Evolutionary conservation across 1,284 basidiomycete species (phyloP), one percentile per base, ranked within the genome.

Genomic region (Ceratobasidium sp.): DNA sequence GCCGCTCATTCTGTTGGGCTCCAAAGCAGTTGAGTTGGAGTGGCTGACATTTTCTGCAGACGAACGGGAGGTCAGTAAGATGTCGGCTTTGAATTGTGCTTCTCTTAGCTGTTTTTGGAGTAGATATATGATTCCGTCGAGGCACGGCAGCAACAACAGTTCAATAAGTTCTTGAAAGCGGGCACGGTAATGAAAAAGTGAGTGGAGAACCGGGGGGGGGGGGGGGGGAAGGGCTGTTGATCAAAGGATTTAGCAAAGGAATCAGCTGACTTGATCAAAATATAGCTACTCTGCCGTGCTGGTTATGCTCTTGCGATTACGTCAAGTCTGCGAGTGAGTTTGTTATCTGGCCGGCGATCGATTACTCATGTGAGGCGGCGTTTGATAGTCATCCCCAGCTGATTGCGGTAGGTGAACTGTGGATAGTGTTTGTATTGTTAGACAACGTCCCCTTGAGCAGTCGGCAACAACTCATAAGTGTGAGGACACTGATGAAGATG

Each of bases 271-370:
- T 42, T 63, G 11, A 20, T 60, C 4, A 17, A 35, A n/a, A 31
- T 20, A 49, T 53, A 80, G 77, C 47, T 77, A 76, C 61, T 73
- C 39, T 42, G 49, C 65, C 26, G 58, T 64, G 31, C 76, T 89
- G 86, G 89, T 89, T 33, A 85, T 91, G 87, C 90, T 92, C 51
- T 84, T 92, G 28, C 89, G 91, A n/a, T 82, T 92, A 60, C 86
- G 91, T 3, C 91, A 92, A 80, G 83, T 91, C 0, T 91, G 90
- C 80, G 88, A 79, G 80, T 80, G 67, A 61, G 80, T 76, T 23
- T 60, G 61, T 77, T 42, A 37, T 15, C 20, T 3, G 35, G 4
- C 17, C 35, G 11, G 39, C 54, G 61, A 56, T 63, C 51, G 26
- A 7, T 26, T 28, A 8, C 28, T 49, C 49, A 65, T 26, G 37